These are phyloP conservation scores for Moringa oleifera DNA, from an alignment of 345 rosid species.

Conservation along the genomic window DNA sequence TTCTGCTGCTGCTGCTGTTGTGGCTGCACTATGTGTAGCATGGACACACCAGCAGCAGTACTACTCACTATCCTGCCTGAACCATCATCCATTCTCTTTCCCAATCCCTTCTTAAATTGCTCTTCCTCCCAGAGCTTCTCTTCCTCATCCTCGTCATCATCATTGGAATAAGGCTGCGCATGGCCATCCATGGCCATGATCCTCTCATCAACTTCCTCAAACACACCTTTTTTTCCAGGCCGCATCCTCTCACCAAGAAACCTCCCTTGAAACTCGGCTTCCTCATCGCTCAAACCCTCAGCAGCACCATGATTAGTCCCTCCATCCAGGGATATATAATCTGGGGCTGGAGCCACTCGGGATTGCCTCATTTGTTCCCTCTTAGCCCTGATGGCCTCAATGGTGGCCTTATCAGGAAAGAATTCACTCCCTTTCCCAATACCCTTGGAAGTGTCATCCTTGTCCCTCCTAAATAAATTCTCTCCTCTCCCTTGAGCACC, in stretches of 20 bases:
- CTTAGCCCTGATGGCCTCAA: slow-evolving; percentile 62
- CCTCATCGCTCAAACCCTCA: slow-evolving; percentile 81
- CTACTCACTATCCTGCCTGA: slow-evolving; percentile 31
- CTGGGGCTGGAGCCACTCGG: slow-evolving; percentile 48
- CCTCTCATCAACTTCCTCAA: slow-evolving; percentile 51
- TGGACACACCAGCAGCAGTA: slow-evolving; percentile 23
- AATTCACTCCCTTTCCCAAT: slow-evolving; percentile 29
- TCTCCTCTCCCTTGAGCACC: slow-evolving; percentile 7
- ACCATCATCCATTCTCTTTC: slow-evolving; percentile 77
- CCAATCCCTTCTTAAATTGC: slow-evolving; percentile 82
- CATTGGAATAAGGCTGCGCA: slow-evolving; percentile 9
- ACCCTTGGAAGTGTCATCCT: slow-evolving; percentile 26
- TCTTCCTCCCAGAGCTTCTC: slow-evolving; percentile 92
- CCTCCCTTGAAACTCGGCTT: slow-evolving; percentile 55
- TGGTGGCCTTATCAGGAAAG: slow-evolving; percentile 45
- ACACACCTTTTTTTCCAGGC: slow-evolving; percentile 54
- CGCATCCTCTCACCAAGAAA: slow-evolving; percentile 44
- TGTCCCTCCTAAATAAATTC: slow-evolving; percentile 2
- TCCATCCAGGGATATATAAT: slow-evolving; percentile 68
- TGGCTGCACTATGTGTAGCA: slow-evolving; percentile 24
- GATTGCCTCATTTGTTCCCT: slow-evolving; percentile 63
- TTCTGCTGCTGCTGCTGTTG: slow-evolving; percentile 44
- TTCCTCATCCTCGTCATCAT: slow-evolving; percentile 70
- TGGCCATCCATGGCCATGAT: slow-evolving; percentile 15
- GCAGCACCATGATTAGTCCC: slow-evolving; percentile 37